Evolutionary conservation across 257 asterid species (phyloP), one percentile per base, ranked within the genome.

Genomic region (Knoxia roxburghii): DNA sequence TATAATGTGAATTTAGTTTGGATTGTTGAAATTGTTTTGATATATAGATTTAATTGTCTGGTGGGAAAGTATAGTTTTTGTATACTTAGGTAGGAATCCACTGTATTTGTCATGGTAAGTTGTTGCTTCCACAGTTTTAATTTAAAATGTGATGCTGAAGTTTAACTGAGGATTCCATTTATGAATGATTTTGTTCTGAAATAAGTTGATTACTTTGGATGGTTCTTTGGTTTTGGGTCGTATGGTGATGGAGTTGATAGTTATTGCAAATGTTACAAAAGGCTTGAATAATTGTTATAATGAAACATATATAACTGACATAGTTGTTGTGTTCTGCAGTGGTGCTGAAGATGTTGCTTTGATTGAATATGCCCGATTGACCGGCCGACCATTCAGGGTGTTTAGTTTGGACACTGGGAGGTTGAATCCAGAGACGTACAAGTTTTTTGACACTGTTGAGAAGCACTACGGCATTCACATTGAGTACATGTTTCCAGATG

Each of bases 321-420:
- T 10, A 24, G 21, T 18, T 24, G 0, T 26, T 7, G 2, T 0
- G 24, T 45, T 27, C 62, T 72, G 79, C 84, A 88, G 97, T 80
- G 97, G 97, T 27, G 97, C 97, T 4, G 97, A 91, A 69, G 97
- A 91, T 67, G 95, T 88, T 41, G 94, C 96, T 57, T 71, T 91
- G 80, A 86, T 91, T 1, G 97, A 91, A 78, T 88, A 91, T 30
- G 97, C 97, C 0, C 88, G 67, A 65, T 76, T 91, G 72, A 86
- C 97, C 0, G 97, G 97, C 7, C 67, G 96, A 17, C 96, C 96
- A 54, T 91, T 81, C 71, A 76, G 97, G 70, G 97, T 91, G 7
- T 91, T 91, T 78, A 88, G 96, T 78, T 71, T 91, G 71, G 97
- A 91, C 75, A 91, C 97, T 0, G 97, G 96, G 53, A 82, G 97